Conservation (phyloP, 768 basidiomycete species). For the Psilocybe cubensis region DNA sequence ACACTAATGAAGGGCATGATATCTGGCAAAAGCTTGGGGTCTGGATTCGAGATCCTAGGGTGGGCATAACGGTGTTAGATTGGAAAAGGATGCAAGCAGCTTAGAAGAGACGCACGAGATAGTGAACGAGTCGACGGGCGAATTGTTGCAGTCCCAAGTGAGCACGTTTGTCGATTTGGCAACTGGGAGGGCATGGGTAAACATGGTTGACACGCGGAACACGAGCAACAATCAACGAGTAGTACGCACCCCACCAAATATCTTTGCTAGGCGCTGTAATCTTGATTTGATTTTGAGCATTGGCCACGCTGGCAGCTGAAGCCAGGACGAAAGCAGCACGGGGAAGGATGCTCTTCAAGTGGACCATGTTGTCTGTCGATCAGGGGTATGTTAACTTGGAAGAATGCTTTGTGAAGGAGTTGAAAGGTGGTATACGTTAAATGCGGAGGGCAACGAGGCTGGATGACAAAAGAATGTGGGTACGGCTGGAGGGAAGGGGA, state of each 20-base stretch:
- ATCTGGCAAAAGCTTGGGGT: conserved; percentile 39
- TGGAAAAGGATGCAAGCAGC: conserved; percentile 1
- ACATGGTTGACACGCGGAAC: not conserved
- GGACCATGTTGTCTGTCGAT: conserved; percentile 15
- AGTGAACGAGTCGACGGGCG: conserved; percentile 45
- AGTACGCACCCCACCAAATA: conserved; percentile 65
- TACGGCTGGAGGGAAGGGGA: conserved; percentile 4
- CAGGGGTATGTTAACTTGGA: not conserved
- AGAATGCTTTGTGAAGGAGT: not conserved
- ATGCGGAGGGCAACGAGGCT: not conserved
- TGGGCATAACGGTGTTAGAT: not conserved
- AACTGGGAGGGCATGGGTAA: conserved; percentile 39
- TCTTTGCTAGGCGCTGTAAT: conserved; percentile 48
- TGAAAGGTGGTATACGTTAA: not conserved
- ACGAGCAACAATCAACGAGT: not conserved
- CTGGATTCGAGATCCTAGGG: conserved; percentile 13
- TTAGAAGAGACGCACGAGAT: conserved; percentile 48
- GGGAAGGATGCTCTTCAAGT: conserved; percentile 21
- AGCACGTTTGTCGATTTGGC: conserved; percentile 59
- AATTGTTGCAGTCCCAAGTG: conserved; percentile 56
- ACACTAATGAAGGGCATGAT: conserved; percentile 53
- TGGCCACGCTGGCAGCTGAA: conserved; percentile 34
- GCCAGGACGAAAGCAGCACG: conserved; percentile 33
- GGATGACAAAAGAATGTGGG: conserved; percentile 11
- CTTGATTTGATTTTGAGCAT: conserved; percentile 44